Conservation (phyloP, 2,329 filamentous ascomycete genomes). For the Mariannaea elegans region DNA sequence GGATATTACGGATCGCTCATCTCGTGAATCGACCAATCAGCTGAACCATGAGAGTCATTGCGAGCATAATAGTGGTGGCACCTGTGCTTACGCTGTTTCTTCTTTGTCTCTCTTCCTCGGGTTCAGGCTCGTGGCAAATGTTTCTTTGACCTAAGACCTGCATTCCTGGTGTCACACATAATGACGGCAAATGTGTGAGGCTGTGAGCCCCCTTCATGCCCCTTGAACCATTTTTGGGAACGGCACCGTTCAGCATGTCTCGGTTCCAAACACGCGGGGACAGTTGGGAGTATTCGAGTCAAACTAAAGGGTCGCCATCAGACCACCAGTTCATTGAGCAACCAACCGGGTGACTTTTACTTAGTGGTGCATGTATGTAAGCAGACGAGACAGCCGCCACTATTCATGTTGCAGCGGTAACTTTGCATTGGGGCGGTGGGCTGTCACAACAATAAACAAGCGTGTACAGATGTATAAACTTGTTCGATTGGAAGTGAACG, state of each 20-base stretch:
- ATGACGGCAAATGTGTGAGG: slow-evolving; percentile 5
- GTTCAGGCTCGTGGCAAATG: slow-evolving; percentile 4
- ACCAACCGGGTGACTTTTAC: slow-evolving; percentile 1
- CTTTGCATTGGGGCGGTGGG: not conserved
- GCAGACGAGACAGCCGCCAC: slow-evolving; percentile 5
- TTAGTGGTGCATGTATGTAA: not conserved
- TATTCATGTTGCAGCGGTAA: slow-evolving; percentile 8
- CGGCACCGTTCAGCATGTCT: slow-evolving; percentile 1
- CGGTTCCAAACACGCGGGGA: slow-evolving; percentile 7
- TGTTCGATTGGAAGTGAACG: not conserved
- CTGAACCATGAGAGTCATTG: slow-evolving; percentile 32
- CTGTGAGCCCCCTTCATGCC: no score
- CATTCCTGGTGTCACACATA: slow-evolving; percentile 16
- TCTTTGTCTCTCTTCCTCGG: not conserved
- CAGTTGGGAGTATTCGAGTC: not conserved
- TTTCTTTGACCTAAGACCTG: slow-evolving; percentile 19
- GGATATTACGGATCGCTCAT: slow-evolving; percentile 15
- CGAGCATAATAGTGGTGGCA: not conserved
- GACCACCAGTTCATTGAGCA: slow-evolving; percentile 11
- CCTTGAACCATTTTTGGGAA: slow-evolving; percentile 2
- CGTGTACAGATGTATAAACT: not conserved
- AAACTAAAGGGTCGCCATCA: not conserved
- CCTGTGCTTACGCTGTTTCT: not conserved
- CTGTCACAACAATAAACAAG: not conserved
- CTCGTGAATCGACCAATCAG: slow-evolving; percentile 28